Percentiles rank a stretch among this genome's conserved stretches.
Conservation (phyloP, 164 flowering plant genomes). For the Aristolochia californica region DNA sequence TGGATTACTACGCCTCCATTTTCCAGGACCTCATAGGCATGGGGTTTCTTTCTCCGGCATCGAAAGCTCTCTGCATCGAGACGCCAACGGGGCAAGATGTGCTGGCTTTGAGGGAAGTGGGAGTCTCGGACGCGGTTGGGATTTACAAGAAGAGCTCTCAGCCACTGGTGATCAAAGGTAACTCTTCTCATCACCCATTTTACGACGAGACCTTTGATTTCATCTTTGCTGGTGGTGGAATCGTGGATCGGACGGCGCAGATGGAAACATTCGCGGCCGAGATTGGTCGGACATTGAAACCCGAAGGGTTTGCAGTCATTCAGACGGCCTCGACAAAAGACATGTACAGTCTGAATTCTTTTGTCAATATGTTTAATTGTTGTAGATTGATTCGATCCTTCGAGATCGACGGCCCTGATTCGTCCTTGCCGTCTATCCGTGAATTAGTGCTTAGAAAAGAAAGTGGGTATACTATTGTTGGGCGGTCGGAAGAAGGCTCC, state of each 20-base stretch:
- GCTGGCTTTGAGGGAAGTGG: slow-evolving; percentile 59
- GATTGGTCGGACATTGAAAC: slow-evolving; percentile 63
- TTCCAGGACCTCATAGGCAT: slow-evolving; percentile 70
- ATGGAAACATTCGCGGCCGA: slow-evolving; percentile 45
- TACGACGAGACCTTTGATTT: slow-evolving; percentile 55
- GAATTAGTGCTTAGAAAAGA: slow-evolving; percentile 65
- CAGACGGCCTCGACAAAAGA: slow-evolving; percentile 55
- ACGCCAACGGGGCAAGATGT: slow-evolving; percentile 52
- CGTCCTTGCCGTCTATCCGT: slow-evolving; percentile 32
- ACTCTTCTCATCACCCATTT: slow-evolving; percentile 34
- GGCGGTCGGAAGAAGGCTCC: slow-evolving; percentile 1
- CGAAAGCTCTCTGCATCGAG: slow-evolving; percentile 61
- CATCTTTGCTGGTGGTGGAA: slow-evolving; percentile 55
- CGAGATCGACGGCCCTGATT: slow-evolving; percentile 42
- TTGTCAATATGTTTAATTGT: slow-evolving; percentile 49
- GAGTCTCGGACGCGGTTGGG: slow-evolving; percentile 59
- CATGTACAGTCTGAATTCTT: slow-evolving; percentile 73
- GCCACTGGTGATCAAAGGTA: slow-evolving; percentile 51
- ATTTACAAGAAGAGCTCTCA: slow-evolving; percentile 39
- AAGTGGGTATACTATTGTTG: slow-evolving; percentile 6
- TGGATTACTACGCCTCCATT: slow-evolving; percentile 54
- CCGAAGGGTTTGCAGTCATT: slow-evolving; percentile 75
- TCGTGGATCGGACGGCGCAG: slow-evolving; percentile 26
- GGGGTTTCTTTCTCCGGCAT: slow-evolving; percentile 39
- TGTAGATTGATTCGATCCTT: slow-evolving; percentile 45